Evolutionary conservation across 176 grass and related monocot species (phyloP), one percentile per base, ranked within the genome.

Genomic region (Oryza glumipatula): DNA sequence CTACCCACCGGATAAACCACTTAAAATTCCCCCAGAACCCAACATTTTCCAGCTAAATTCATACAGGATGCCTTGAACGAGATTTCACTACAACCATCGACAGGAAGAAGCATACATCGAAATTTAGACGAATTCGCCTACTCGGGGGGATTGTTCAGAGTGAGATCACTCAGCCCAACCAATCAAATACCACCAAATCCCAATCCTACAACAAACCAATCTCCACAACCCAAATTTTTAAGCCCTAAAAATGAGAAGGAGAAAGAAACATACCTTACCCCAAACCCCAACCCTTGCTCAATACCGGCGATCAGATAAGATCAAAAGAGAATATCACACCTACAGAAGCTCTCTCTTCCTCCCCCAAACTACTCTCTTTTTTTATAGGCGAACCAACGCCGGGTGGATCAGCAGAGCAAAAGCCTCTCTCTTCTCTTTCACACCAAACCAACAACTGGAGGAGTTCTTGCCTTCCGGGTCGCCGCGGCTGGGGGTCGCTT

Each of bases 401-500:
- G 76, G 41, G 68, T 52, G 10, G 48, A 82, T 63, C 74, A 24
- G 10, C 76, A 33, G 65, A 19, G 51, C 51, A 28, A 28, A 28
- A 33, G 14, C 28, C 43, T 49, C 23, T 78, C 28, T 28, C 28
- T 28, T 28, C 76, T 17, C 67, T 78, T 56, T 51, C 77, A 60
- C 39, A 21, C 77, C 71, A 85, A 41, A 52, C 28, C 28, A 28
- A 28, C 28, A 70, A 85, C 77, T 39, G 82, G 46, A 43, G 2
- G 49, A 4, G 32, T 56, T 67, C 80, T 72, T 78, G 74, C 80
- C 67, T 74, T 69, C 73, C 58, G 76, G 78, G 79, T 71, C 79
- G 88, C 83, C 79, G 83, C 88, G 32, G n/a, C n/a, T 35, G 28
- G 65, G 77, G 54, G 82, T 89, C 82, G 52, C 83, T 81, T 24